These are phyloP conservation scores for Monascus ruber DNA, from an alignment of 2,329 filamentous ascomycete species.

Conservation along the genomic window DNA sequence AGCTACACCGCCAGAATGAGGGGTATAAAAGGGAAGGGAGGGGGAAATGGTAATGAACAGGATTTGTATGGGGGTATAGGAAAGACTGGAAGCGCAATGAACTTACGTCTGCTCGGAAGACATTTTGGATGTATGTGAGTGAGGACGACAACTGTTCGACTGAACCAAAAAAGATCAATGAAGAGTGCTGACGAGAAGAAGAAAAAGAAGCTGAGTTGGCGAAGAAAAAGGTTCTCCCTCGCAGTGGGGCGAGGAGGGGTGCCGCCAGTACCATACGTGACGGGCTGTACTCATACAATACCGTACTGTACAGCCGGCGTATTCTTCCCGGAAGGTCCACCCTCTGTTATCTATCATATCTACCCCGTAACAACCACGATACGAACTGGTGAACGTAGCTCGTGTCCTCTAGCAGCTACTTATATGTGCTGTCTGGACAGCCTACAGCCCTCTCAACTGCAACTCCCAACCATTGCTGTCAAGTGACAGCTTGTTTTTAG, in stretches of 20 bases:
- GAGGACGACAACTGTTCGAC: constrained; percentile 10
- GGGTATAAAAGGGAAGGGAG: constrained; percentile 6
- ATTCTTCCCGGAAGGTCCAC: background rate
- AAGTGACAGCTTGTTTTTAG: background rate
- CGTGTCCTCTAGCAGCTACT: background rate
- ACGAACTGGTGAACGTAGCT: too few species aligned
- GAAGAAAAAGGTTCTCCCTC: constrained; percentile 10
- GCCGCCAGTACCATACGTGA: background rate
- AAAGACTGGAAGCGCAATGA: constrained; percentile 3
- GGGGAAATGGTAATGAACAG: constrained; percentile 1
- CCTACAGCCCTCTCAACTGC: constrained; percentile 5
- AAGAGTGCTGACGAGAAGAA: constrained; percentile 9
- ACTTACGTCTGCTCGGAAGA: constrained; percentile 82
- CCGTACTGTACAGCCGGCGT: too few species aligned
- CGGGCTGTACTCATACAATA: too few species aligned
- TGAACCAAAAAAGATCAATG: constrained; percentile 12
- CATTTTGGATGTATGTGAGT: constrained; percentile 43
- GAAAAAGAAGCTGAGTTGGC: constrained; percentile 15
- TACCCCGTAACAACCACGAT: background rate
- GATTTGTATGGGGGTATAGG: constrained; percentile 6
- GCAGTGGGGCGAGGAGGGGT: background rate
- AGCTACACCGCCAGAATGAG: constrained; percentile 16
- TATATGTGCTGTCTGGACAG: constrained; percentile 3
- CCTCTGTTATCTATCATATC: background rate
- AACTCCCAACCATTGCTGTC: background rate